Base-by-base conservation (phyloP, 192 early-diverging fungal genomes). In the Podila epicladia region DNA sequence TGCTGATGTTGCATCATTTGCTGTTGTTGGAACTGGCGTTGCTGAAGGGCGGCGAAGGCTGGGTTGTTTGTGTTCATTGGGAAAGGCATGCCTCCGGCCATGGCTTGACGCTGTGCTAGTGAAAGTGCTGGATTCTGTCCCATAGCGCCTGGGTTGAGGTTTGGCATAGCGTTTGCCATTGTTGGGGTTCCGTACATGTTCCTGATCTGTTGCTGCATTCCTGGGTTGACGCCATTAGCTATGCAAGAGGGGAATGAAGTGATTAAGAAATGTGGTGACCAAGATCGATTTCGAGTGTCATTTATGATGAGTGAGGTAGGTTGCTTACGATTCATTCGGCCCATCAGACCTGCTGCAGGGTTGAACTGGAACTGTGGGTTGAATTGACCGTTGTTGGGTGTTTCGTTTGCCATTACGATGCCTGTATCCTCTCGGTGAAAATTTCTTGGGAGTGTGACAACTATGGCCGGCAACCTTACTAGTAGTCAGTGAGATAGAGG, bases 131-230 rank as follows among this genome's bases (percentile, higher is more conserved):
- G 65, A 9, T 72, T 67, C 37, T 60, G 69, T 55, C 51, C 70
- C 33, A 66, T 62, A 53, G 65, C 35, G 37, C 77, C 69, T 67
- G 75, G 69, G 28, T 67, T 72, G 20, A 79, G 24, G 64, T 79
- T 79, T 29, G 75, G 68, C 64, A 77, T 77, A 58, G 75, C 70
- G 37, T 79, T 80, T 4, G 70, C 55, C 70, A 80, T 72, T 13
- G 71, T 73, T 22, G 77, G 77, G 48, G 77, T 80, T 51, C 76
- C 76, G 35, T 80, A 80, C 65, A 80, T 80, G 51, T 73, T 80
- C 71, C 77, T 80, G 70, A 73, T 73, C 70, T 72, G 77, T 13
- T 61, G 59, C 29, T 61, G 59, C 71, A 73, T 73, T 38, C 66
- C 77, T 22, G 75, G 65, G 50, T 69, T 53, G 24, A 72, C 70